These are phyloP conservation scores for Pythium volutum DNA, from an alignment of 352 stramenopile genomes.

Conservation along the genomic window DNA sequence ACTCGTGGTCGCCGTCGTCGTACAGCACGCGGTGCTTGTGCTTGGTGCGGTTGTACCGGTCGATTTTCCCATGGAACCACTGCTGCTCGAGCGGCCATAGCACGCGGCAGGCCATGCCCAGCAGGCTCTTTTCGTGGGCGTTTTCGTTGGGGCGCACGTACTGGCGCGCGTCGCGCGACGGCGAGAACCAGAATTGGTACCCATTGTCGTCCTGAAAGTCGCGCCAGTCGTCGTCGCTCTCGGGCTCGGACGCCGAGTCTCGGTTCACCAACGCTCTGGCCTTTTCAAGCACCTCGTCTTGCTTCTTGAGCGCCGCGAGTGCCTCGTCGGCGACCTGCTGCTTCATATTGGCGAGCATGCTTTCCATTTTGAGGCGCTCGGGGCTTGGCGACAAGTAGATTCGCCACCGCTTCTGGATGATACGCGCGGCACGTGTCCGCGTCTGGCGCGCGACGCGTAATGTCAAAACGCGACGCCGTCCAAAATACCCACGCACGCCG, in stretches of 20 bases:
- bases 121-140: constrained; percentile 43
- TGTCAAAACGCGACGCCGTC: constrained; percentile 34
- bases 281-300: constrained; percentile 48
- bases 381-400: constrained; percentile 39
- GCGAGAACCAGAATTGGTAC: constrained; percentile 79
- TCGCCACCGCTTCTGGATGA: constrained; percentile 57
- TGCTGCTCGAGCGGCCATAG: constrained; percentile 74
- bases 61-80: constrained; percentile 64
- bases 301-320: constrained; percentile 35
- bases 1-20: constrained; percentile 77
- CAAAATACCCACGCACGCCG: constrained; percentile 60
- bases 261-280: constrained; percentile 42
- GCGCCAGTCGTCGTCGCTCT: constrained; percentile 78
- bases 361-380: constrained; percentile 43
- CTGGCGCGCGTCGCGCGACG: constrained; percentile 51
- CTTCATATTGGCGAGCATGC: constrained; percentile 49
- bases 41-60: constrained; percentile 54
- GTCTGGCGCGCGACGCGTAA: constrained; percentile 37
- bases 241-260: constrained; percentile 69
- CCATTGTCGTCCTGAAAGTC: constrained; percentile 63
- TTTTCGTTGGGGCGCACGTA: constrained; percentile 71
- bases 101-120: constrained; percentile 62
- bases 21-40: constrained; percentile 72
- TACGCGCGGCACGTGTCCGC: constrained; percentile 32
- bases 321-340: constrained; percentile 48